A percentile compares a stretch with the other conserved stretches of the same genome.
These are phyloP conservation scores for Peronospora belbahrii DNA, from an alignment of 352 stramenopile species.

Conservation along the genomic window DNA sequence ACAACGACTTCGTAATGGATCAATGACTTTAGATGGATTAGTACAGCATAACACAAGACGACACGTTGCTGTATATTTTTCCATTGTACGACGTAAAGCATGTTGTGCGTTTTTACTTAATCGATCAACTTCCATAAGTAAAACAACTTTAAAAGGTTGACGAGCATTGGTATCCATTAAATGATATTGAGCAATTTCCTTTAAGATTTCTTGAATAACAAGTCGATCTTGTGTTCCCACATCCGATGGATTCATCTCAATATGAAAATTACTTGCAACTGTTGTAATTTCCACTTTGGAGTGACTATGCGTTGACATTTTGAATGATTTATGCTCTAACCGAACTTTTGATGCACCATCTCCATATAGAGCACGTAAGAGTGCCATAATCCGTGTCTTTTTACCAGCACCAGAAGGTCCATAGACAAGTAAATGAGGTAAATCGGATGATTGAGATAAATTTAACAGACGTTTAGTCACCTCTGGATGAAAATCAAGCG, in stretches of 20 bases:
- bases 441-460: constrained; percentile 74
- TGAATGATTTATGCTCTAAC: constrained; percentile 91
- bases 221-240: constrained; percentile 94
- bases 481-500: constrained; percentile 91
- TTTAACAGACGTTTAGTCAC: constrained; percentile 88
- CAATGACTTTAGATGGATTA: constrained; percentile 95
- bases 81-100: constrained; percentile 95
- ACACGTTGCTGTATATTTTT: constrained; percentile 92
- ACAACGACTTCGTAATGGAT: constrained; percentile 94
- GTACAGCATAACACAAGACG: constrained; percentile 97
- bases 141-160: constrained; percentile 87
- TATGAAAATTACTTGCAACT: constrained; percentile 97
- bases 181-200: constrained; percentile 96
- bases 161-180: constrained; percentile 68
- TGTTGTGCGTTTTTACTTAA: constrained; percentile 96
- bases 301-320: constrained; percentile 74
- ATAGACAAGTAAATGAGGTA: constrained; percentile 97
- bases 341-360: constrained; percentile 88
- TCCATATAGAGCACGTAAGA: constrained; percentile 94
- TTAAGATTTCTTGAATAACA: constrained; percentile 98
- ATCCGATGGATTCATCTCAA: constrained; percentile 98
- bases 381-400: constrained; percentile 95
- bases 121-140: constrained; percentile 97
- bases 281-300: constrained; percentile 97
- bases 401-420: constrained; percentile 96